Evolutionary conservation across 768 basidiomycete genomes (phyloP), one percentile per base, ranked within the genome.

Genomic region (Leccinum imitatum): DNA sequence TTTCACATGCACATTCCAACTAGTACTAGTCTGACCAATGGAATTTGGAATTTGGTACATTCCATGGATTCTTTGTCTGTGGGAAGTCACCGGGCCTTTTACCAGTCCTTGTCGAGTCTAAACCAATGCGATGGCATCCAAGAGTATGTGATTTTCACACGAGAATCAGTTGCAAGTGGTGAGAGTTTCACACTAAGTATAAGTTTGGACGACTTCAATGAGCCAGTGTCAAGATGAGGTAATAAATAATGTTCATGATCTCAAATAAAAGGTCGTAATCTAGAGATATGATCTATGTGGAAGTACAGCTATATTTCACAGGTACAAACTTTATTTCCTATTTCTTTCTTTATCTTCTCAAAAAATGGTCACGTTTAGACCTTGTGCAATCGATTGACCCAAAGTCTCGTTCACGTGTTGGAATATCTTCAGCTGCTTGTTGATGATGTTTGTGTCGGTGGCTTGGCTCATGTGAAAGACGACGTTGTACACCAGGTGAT

Each of bases 331-430:
- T 50, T 17, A 27, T 17, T 46, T 11, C 44, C 11, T 15, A 14
- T 37, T 46, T 46, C n/a, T 46, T 19, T 11, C 9, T 19, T n/a
- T 14, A 10, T 51, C 37, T 13, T 23, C 41, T 61, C 31, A 62
- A 1, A 4, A 23, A 19, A 63, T 57, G 31, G 64, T 68, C 54
- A 68, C n/a, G 56, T 66, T 69, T 62, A 70, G 65, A 37, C 76
- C 75, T 46, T 71, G 62, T 9, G 75, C 77, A 52, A 79, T 75
- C 47, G 65, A 66, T 56, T 71, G 59, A 25, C 78, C 78, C 17
- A 79, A 63, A 3, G 71, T 70, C 25, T 56, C 58, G 58, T 79
- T 73, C 41, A 77, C 75, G 50, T 78, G 73, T n/a, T 69, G 68
- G 65, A 79, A 78, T 23, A 78, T 63, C 63, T 53, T 59, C 25